Base-by-base conservation (phyloP, 208 protist species). In the Vickermania ingenoplastis region DNA sequence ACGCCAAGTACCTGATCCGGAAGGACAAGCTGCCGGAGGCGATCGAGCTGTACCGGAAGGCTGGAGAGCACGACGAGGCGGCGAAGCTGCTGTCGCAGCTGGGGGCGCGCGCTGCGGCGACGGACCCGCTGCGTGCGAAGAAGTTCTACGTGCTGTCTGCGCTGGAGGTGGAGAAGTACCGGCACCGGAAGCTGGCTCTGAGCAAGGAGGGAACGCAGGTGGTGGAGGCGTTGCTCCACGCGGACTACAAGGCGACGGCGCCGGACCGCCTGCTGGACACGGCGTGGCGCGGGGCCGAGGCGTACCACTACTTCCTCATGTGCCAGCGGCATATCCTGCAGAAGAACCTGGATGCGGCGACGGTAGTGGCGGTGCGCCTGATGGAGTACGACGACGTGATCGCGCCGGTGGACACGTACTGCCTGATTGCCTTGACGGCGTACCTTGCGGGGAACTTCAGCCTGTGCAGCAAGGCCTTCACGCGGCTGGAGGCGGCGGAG, bases 1-100 rank as follows among this genome's bases (percentile, higher is more conserved):
- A 94, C 69, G 92, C 95, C 5, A 65, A 69, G 50, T 91, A 97
- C 36, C 81, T 98, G 31, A 73, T 98, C 53, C 65, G 83, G 1
- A 79, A 78, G 30, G 81, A 95, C 31, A 85, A 95, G 27, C 69
- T 92, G n/a, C 65, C 93, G 13, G 79, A 97, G 53, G 97, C 97
- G 17, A 97, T 99, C 59, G 95, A 98, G 78, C 78, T 99, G 23
- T 98, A 96, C 78, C 87, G 92, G 67, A 98, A 98, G 75, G 97
- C 96, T 0, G 83, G 91, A 25, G 87, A 86, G 29, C 86, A 97
- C 75, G 76, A 89, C 36, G 94, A 98, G 62, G 88, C 93, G 13
- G 97, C 95, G 26, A 91, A 86, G 73, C 76, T 98, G 49, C 82
- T 98, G 30, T 70, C 83, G n/a, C 63, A 93, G 70, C 73, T 96